Percentiles rank a stretch among this genome's conserved stretches.
Conservation (phyloP, 2,329 filamentous ascomycete species). For the Penicillium rolfsii region DNA sequence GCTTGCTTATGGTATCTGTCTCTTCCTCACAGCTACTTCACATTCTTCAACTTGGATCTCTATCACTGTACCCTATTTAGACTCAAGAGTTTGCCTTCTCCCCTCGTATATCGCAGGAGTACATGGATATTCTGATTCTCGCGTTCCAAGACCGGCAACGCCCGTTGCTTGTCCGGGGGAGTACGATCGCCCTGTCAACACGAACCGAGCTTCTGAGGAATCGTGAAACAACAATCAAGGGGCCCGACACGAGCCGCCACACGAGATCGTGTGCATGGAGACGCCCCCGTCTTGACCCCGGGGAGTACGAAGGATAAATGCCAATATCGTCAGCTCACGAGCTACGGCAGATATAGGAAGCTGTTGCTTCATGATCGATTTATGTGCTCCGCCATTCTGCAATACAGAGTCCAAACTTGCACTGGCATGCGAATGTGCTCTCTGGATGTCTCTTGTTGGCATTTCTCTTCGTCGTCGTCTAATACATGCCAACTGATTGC, state of each 20-base stretch:
- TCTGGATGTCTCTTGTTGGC: no score
- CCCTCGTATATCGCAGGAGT: background rate
- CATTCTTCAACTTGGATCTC: background rate
- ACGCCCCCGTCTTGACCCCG: background rate
- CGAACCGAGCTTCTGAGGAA: constrained; percentile 6
- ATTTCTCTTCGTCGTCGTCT: background rate
- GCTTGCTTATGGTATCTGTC: no score
- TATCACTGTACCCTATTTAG: background rate
- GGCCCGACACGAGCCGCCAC: constrained; percentile 1
- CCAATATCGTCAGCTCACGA: background rate
- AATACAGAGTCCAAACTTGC: background rate
- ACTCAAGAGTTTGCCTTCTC: background rate
- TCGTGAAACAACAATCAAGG: constrained; percentile 4
- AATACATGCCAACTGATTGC: background rate
- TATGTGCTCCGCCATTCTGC: background rate
- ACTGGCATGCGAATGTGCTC: background rate
- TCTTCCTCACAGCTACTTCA: background rate
- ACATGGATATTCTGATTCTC: constrained; percentile 4
- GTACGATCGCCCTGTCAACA: constrained; percentile 6
- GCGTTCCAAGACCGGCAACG: background rate
- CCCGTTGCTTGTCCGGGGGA: constrained; percentile 3
- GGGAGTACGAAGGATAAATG: background rate
- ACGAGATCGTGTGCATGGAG: background rate
- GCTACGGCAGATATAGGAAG: background rate
- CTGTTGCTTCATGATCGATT: background rate